Evolutionary conservation across 2,329 filamentous ascomycete species (phyloP).

Genomic region (Talaromyces amestolkiae): DNA sequence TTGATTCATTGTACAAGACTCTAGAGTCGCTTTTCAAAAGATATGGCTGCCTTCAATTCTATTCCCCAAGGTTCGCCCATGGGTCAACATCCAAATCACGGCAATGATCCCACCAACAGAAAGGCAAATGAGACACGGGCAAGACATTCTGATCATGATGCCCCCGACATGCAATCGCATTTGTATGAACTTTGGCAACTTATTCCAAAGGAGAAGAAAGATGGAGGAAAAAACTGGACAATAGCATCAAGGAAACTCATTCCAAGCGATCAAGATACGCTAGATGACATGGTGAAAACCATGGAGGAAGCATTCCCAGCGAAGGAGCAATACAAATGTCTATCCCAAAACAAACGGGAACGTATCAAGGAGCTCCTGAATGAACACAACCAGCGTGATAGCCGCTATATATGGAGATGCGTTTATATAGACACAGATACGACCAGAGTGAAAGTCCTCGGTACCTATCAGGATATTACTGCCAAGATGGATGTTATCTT

Average conservation of each 20-base stretch:
- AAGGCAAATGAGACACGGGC: background rate
- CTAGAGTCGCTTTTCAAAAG: background rate
- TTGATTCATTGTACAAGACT: background rate
- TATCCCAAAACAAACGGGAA: constrained; percentile 30
- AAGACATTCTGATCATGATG: background rate
- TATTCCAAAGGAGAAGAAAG: background rate
- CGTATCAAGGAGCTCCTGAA: constrained; percentile 38
- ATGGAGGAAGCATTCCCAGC: constrained; percentile 21
- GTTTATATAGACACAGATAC: constrained; percentile 36
- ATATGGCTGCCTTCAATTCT: background rate
- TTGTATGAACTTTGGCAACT: constrained; percentile 13
- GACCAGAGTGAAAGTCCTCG: background rate
- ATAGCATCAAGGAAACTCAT: background rate
- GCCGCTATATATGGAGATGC: constrained; percentile 37
- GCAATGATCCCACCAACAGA: background rate
- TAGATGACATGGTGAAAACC: background rate
- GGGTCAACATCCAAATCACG: background rate
- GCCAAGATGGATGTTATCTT: constrained; percentile 37
- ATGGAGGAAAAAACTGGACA: background rate
- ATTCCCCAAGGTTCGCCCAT: background rate
- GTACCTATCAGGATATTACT: constrained; percentile 26
- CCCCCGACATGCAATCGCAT: background rate
- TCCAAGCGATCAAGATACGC: constrained; percentile 8
- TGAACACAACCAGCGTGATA: constrained; percentile 30
- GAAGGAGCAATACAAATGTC: constrained; percentile 30